Conservation (phyloP, 1,284 basidiomycete genomes). For the Mycocalia duriaeana region DNA sequence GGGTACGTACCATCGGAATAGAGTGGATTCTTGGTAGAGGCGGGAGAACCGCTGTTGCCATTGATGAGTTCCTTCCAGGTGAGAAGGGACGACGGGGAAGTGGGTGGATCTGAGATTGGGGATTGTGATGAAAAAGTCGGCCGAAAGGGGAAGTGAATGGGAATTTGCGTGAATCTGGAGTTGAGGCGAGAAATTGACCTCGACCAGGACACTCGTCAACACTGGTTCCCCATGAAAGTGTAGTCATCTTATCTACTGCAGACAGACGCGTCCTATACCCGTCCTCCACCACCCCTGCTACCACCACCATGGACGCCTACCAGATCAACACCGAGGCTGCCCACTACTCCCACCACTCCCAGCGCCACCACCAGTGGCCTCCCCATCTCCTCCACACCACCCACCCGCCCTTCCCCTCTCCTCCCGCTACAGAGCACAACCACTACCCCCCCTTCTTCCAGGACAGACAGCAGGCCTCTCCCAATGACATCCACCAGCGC, state of each 20-base stretch:
- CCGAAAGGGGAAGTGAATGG: too few species aligned
- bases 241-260: background rate
- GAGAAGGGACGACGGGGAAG: too few species aligned
- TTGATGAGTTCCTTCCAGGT: too few species aligned
- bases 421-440: slow-evolving; percentile 20
- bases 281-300: background rate
- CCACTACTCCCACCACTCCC: slow-evolving; percentile 22
- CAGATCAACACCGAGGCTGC: slow-evolving; percentile 23
- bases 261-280: background rate
- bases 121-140: too few species aligned
- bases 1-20: too few species aligned
- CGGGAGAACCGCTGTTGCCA: too few species aligned
- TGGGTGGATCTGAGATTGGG: too few species aligned
- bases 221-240: too few species aligned
- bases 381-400: slow-evolving; percentile 19
- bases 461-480: slow-evolving; percentile 10
- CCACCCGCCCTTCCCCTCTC: slow-evolving; percentile 21
- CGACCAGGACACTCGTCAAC: too few species aligned
- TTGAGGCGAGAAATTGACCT: too few species aligned
- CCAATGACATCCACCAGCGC: slow-evolving; percentile 11
- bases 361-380: slow-evolving; percentile 24
- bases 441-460: slow-evolving; percentile 17
- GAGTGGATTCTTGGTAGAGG: too few species aligned
- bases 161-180: too few species aligned
- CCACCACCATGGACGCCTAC: slow-evolving; percentile 16